phyloP scores from a whole-genome alignment of 2,329 filamentous ascomycete species.

The Xylaria sp. region DNA sequence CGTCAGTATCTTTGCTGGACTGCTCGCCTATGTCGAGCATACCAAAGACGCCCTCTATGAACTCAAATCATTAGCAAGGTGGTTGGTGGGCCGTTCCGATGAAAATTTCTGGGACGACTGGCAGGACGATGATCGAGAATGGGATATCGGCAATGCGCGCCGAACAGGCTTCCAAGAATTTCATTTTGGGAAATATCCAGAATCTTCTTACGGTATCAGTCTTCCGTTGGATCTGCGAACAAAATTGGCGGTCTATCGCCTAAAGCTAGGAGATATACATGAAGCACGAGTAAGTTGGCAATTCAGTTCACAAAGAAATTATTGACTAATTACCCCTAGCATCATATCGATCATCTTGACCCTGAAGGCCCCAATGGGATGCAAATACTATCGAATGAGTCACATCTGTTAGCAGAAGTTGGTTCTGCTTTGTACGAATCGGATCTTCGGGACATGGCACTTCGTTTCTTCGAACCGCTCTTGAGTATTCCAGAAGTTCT shows the following conservation, averaged over 20 bases:
- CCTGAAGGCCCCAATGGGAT: conserved; percentile 66
- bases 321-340: conserved; percentile 54
- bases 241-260: conserved; percentile 85
- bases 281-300: conserved; percentile 76
- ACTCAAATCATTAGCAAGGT: conserved; percentile 79
- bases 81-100: conserved; percentile 79
- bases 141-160: conserved; percentile 79
- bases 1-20: conserved; percentile 84
- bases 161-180: conserved; percentile 72
- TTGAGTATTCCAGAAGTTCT: conserved; percentile 59
- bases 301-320: conserved; percentile 33
- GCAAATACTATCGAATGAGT: conserved; percentile 70
- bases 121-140: conserved; percentile 84
- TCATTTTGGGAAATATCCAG: conserved; percentile 62
- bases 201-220: conserved; percentile 74
- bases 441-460: conserved; percentile 55
- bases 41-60: conserved; percentile 74
- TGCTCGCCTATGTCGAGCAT: conserved; percentile 74
- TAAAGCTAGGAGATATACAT: conserved; percentile 72
- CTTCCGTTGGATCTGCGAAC: conserved; percentile 85
- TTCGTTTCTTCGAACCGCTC: conserved; percentile 68
- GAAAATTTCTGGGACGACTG: conserved; percentile 83
- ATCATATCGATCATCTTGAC: conserved; percentile 77
- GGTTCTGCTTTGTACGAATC: conserved; percentile 60
- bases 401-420: conserved; percentile 81